These are phyloP conservation scores for Pestalotiopsis sp. DNA, from an alignment of 2,329 filamentous ascomycete species.

Conservation along the genomic window DNA sequence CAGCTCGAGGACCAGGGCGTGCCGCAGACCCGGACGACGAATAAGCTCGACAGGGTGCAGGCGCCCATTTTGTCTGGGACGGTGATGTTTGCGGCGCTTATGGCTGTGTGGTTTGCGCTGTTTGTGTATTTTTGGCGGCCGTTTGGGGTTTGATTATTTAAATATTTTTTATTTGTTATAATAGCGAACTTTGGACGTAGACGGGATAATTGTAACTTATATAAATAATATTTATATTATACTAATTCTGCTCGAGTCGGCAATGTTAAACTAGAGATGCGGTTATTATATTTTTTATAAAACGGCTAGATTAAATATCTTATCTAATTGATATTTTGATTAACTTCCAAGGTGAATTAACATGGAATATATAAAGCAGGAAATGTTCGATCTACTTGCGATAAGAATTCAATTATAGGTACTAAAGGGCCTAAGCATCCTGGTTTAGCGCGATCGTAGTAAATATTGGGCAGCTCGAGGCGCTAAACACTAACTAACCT, in stretches of 20 bases:
- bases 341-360: no score
- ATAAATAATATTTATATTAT: not conserved
- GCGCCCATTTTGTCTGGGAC: not conserved
- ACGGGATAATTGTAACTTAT: not conserved
- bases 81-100: not conserved
- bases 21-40: slow-evolving; percentile 19
- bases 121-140: slow-evolving; percentile 11
- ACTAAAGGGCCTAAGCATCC: not conserved
- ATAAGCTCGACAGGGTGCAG: slow-evolving; percentile 13
- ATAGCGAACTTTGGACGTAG: not conserved
- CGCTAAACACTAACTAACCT: not conserved
- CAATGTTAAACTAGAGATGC: no score
- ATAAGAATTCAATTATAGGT: not conserved
- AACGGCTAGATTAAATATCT: no score
- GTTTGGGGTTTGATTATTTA: not conserved
- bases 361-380: not conserved
- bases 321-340: no score
- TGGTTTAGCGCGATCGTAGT: not conserved
- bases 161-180: not conserved
- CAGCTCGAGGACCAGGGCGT: slow-evolving; percentile 23
- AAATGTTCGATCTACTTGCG: not conserved
- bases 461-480: not conserved
- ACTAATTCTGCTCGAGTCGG: not conserved
- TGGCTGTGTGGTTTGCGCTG: slow-evolving; percentile 2
- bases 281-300: no score